Evolutionary conservation across 257 asterid species (phyloP), one percentile per base, ranked within the genome.

Genomic region (Petrea volubilis): DNA sequence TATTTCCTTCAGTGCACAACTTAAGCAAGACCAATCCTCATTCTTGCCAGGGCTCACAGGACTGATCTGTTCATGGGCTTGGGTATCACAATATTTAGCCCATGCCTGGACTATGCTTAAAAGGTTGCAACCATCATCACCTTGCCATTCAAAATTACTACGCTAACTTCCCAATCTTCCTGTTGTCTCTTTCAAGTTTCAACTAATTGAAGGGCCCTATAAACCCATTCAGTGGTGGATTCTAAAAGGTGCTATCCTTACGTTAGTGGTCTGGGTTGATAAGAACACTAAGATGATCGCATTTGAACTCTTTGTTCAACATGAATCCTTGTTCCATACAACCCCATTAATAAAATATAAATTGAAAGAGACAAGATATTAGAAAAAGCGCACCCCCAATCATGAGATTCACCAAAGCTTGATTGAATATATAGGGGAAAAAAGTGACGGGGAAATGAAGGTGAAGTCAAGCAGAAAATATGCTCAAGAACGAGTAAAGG

Each of bases 321-420:
- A 51, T 33, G 23, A 14, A 67, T 36, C 53, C 15, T 67, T 34
- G 5, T 14, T 14, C 63, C 49, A 18, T 13, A 50, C 31, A 29
- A 10, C 28, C 13, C 18, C 3, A 1, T 43, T 0, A 46, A 13
- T 12, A 64, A 64, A 18, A n/a, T 21, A 31, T 2, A 33, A 14
- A 51, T 33, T 14, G 63, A 33, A 11, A 21, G 13, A 52, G 60
- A 21, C 7, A 60, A 60, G 41, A 71, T 18, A 21, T 12, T 13
- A 15, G 20, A 23, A 70, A n/a, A 31, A 44, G 25, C 18, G 1
- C n/a, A n/a, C 38, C 56, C 27, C 43, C 43, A n/a, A 17, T 43
- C 59, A 43, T 27, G 21, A 58, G 67, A 58, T 46, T 44, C 60
- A 43, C 43, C 68, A 70, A 52, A 60, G 20, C 29, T 59, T 59